These are phyloP conservation scores for Sonneratia alba DNA, from an alignment of 345 rosid species.

Conservation along the genomic window DNA sequence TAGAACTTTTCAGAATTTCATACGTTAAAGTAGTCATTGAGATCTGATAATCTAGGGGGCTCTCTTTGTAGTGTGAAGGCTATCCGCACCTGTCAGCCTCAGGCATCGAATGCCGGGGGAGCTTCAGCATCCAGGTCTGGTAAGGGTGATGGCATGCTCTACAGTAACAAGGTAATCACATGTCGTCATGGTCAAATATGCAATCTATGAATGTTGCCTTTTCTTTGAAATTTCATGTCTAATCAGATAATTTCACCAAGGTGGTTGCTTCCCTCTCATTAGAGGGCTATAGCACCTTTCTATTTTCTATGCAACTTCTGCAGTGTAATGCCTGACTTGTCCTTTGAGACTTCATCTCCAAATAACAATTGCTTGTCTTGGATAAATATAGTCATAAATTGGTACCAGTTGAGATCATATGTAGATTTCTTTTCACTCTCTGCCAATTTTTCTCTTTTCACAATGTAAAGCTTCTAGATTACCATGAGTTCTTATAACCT, in stretches of 20 bases:
- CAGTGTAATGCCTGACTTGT: no score
- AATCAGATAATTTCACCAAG: not conserved
- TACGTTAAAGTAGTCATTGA: not conserved
- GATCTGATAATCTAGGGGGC: not conserved
- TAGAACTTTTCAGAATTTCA: not conserved
- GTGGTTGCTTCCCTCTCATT: not conserved
- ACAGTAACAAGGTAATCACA: slow-evolving; percentile 70
- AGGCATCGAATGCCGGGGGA: slow-evolving; percentile 41
- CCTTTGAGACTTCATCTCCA: no score
- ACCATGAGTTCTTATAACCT: no score
- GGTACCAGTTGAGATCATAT: no score
- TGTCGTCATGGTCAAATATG: not conserved
- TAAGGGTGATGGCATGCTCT: slow-evolving; percentile 67
- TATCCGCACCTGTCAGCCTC: slow-evolving; percentile 96
- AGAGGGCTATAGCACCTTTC: not conserved
- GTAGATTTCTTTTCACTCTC: no score
- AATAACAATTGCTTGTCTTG: no score
- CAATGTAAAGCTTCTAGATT: no score
- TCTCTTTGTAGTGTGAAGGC: slow-evolving; percentile 63
- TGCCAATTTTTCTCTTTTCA: no score
- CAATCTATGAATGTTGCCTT: not conserved
- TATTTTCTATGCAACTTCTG: not conserved
- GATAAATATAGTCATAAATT: no score
- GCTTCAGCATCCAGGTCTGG: slow-evolving; percentile 68
- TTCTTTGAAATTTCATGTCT: not conserved